phyloP scores from a whole-genome alignment of 2,329 filamentous ascomycete species.

The Trichothecium roseum region DNA sequence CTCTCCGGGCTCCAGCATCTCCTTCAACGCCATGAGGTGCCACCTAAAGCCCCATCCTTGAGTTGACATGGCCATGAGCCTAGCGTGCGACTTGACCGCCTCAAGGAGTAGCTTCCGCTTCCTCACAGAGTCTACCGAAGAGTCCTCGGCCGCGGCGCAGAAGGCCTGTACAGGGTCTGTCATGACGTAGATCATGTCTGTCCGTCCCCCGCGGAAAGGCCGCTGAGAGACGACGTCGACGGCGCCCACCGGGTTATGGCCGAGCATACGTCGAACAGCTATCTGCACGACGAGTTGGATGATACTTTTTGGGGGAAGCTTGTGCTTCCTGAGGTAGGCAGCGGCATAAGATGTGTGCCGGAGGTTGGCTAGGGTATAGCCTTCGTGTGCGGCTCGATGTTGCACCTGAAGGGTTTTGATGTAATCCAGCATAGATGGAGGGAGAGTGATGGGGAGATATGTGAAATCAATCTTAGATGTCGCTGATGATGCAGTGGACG shows the following conservation, averaged over 20 bases:
- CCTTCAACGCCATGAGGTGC: too few species aligned
- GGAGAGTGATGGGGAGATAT: neutral
- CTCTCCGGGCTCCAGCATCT: too few species aligned
- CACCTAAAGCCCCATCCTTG: too few species aligned
- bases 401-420: too few species aligned
- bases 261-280: neutral
- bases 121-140: neutral
- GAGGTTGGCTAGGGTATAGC: neutral
- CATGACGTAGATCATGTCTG: conserved; percentile 5
- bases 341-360: neutral
- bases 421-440: too few species aligned
- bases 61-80: too few species aligned
- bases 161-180: conserved; percentile 1
- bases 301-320: conserved; percentile 1
- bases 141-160: conserved; percentile 3
- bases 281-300: conserved; percentile 2
- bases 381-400: neutral
- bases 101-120: neutral
- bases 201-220: conserved; percentile 3
- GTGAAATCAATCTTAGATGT: conserved; percentile 1
- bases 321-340: neutral
- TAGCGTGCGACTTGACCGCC: neutral
- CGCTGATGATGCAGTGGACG: neutral
- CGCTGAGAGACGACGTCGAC: conserved; percentile 4
- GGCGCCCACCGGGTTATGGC: conserved; percentile 4